These are phyloP conservation scores for Luzula sylvatica DNA, from an alignment of 176 grass and related monocot genomes.

Conservation along the genomic window DNA sequence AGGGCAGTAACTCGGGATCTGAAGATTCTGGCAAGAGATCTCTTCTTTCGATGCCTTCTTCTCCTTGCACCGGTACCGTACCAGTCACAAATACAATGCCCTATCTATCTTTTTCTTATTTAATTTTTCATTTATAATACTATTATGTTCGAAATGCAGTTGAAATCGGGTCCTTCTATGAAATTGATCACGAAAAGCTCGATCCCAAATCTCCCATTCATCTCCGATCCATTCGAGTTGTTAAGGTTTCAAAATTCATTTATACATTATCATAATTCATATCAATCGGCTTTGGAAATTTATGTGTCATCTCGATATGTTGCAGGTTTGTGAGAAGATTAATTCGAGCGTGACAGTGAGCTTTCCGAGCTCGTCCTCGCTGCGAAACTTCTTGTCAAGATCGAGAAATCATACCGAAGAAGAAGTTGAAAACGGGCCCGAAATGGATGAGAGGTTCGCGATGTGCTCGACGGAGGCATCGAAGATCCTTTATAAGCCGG, in stretches of 20 bases:
- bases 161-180: not conserved
- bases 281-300: not conserved
- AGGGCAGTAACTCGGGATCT: no score
- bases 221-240: not conserved
- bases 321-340: slow-evolving; percentile 14
- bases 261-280: not conserved
- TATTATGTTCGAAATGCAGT: no score
- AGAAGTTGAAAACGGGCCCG: slow-evolving; percentile 25
- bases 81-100: no score
- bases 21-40: no score
- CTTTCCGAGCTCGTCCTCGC: not conserved
- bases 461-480: slow-evolving; percentile 59
- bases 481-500: slow-evolving; percentile 28
- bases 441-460: slow-evolving; percentile 76
- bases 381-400: slow-evolving; percentile 1
- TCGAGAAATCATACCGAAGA: slow-evolving; percentile 1
- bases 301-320: not conserved
- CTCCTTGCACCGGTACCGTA: no score
- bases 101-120: no score
- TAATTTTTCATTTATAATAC: no score
- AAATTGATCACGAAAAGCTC: not conserved
- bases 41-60: no score
- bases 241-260: not conserved
- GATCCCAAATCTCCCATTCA: not conserved
- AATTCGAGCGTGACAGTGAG: slow-evolving; percentile 21